Evolutionary conservation across 2,329 filamentous ascomycete species (phyloP), one percentile per base, ranked within the genome.

Genomic region (Botrytis deweyae): DNA sequence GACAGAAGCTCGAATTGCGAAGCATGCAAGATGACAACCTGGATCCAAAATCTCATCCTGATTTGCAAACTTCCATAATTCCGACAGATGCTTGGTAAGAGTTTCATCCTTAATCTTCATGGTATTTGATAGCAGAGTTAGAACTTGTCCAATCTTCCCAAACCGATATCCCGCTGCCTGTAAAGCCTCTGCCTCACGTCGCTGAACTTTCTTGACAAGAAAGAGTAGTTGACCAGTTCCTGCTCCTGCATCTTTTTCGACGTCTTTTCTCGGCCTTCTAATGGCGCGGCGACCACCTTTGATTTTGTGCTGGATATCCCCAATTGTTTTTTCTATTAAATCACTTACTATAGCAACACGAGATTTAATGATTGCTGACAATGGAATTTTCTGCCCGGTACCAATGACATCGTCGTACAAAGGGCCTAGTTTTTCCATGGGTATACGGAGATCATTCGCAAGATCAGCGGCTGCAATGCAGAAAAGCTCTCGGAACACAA

Each of bases 401-500:
- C 88, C 85, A 36, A 95, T 83, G 10, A 96, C 91, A 77, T 93
- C 90, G 76, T 95, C 92, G 84, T 92, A 95, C 1, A 96, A 84
- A 16, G 89, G 85, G 8, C 93, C 93, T 12, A 92, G 82, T 6
- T 89, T 86, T 10, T 88, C 85, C 2, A 95, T 83, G 5, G 88
- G 86, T 61, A 88, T 87, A 74, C 89, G 88, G 76, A 95, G 85
- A 70, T 89, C 88, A 20, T 88, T 85, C 0, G 94, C 92, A 12
- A 97, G 87, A n/a, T 90, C 88, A 9, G 90, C 86, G 1, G 94
- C 93, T 3, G 93, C 92, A 16, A 93, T 86, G 79, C 93, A 97
- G 81, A 97, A 97, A 16, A 95, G 86, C 80, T 97, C 93, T 38
- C 93, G 90, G 81, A 97, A 94, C 2, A 95, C 86, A 25, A 91